phyloP scores from a whole-genome alignment of 169 alveolate species.

The Plasmodium billcollinsi region DNA sequence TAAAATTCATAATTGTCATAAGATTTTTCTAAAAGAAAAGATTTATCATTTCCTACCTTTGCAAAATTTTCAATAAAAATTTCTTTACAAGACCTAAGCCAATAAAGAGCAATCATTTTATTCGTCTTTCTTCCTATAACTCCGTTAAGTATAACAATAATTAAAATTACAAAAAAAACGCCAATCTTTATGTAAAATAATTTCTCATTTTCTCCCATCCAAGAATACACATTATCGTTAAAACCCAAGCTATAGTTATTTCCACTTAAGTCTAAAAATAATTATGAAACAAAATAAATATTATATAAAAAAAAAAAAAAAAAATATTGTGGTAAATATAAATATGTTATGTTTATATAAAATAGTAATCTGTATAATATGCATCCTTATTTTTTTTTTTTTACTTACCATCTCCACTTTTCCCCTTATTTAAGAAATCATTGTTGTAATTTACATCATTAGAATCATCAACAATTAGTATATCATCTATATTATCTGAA shows the following conservation, averaged over 20 bases:
- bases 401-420: conserved; percentile 18
- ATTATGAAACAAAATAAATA: background rate
- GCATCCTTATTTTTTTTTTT: background rate
- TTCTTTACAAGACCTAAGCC: conserved; percentile 68
- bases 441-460: background rate
- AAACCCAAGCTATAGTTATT: background rate
- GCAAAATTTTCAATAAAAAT: conserved; percentile 55
- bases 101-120: conserved; percentile 55
- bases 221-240: background rate
- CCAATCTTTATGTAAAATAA: conserved; percentile 29
- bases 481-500: conserved; percentile 48
- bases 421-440: conserved; percentile 3
- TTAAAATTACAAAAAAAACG: conserved; percentile 5
- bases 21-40: conserved; percentile 68
- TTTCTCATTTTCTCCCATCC: conserved; percentile 73
- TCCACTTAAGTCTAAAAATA: background rate
- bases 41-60: conserved; percentile 65
- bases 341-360: background rate
- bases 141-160: conserved; percentile 43
- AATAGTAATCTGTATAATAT: background rate
- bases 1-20: conserved; percentile 62
- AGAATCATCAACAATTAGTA: conserved; percentile 28
- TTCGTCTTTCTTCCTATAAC: conserved; percentile 37
- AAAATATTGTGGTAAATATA: background rate
- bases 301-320: background rate